These are phyloP conservation scores for Metschnikowia bowlesiae DNA, from an alignment of 805 yeast species.

Conservation along the genomic window DNA sequence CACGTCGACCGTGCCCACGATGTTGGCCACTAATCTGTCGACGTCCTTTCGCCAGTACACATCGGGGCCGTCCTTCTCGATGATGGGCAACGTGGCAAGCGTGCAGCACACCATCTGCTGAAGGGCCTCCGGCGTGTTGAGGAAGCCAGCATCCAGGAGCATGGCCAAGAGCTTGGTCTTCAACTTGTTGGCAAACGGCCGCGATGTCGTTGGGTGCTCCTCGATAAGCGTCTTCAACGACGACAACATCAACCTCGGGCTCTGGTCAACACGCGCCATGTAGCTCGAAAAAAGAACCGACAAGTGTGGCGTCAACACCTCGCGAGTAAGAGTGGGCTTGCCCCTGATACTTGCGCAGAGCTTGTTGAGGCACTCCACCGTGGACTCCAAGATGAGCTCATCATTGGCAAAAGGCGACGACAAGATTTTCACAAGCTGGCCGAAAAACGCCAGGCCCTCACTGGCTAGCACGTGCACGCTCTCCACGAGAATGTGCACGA, in stretches of 20 bases:
- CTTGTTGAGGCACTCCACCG: constrained; percentile 38
- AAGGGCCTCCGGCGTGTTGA: constrained; percentile 36
- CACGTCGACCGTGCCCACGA: constrained; percentile 50
- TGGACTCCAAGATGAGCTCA: constrained; percentile 31
- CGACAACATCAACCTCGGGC: constrained; percentile 31
- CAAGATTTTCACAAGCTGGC: constrained; percentile 38
- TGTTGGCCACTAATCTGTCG: constrained; percentile 45
- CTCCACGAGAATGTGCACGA: constrained; percentile 42
- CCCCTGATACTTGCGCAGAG: constrained; percentile 56
- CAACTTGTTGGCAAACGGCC: constrained; percentile 69
- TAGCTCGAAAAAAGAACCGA: constrained; percentile 54
- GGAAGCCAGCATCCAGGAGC: constrained; percentile 30
- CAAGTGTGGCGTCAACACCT: constrained; percentile 74
- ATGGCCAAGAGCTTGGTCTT: constrained; percentile 41
- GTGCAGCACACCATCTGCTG: constrained; percentile 43
- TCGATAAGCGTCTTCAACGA: constrained; percentile 39
- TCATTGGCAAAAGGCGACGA: constrained; percentile 35
- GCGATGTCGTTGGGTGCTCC: constrained; percentile 71
- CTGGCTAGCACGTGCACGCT: constrained; percentile 28
- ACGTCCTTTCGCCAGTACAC: constrained; percentile 46
- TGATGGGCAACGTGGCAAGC: constrained; percentile 52
- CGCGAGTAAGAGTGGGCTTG: constrained; percentile 81
- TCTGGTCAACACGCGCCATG: constrained; percentile 35
- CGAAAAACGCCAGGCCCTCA: constrained; percentile 39
- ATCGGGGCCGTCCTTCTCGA: constrained; percentile 50